Evolutionary conservation across 352 stramenopile genomes (phyloP), one percentile per base, ranked within the genome.

Genomic region (Globisporangium lucens): DNA sequence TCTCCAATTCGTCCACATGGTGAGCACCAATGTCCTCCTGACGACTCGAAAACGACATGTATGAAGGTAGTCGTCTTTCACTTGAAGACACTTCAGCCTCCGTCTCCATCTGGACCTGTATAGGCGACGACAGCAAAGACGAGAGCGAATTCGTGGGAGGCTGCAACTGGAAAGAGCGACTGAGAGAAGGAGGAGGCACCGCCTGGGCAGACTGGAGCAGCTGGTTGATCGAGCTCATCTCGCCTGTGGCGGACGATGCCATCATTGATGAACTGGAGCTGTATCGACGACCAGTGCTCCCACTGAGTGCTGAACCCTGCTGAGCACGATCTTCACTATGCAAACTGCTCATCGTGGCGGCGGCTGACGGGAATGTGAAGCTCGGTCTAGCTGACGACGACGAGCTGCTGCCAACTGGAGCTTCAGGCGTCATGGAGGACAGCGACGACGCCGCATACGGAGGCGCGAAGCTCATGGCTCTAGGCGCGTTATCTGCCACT

Each of bases 51-150:
- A 59, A 52, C 1, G 61, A 10, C 20, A 36, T 24, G 43, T 51
- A 38, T 22, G n/a, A 24, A 17, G 49, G 10, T 6, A 9, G 52
- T 10, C n/a, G 51, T 24, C 51, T 52, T 29, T 24, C 51, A 53
- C 30, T 17, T 17, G 36, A 9, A n/a, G 35, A 46, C 10, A 24
- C 43, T 22, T 51, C 43, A 51, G n/a, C 27, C 9, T 17, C 33
- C 1, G 12, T 6, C 20, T 56, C 51, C 8, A 22, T 52, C 8
- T 41, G 13, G n/a, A 27, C 30, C 22, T 51, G 24, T 9, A 27
- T n/a, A n/a, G 64, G 47, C 22, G 56, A 46, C 17, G 57, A 38
- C 22, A 60, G 56, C 56, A 69, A 29, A n/a, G 47, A 15, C 6
- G 53, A 60, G 15, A 51, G 43, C 43, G 43, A 22, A 24, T 24